Evolutionary conservation across 2,329 filamentous ascomycete species (phyloP), one percentile per base, ranked within the genome.

Genomic region (Alternaria angustiovoidea): DNA sequence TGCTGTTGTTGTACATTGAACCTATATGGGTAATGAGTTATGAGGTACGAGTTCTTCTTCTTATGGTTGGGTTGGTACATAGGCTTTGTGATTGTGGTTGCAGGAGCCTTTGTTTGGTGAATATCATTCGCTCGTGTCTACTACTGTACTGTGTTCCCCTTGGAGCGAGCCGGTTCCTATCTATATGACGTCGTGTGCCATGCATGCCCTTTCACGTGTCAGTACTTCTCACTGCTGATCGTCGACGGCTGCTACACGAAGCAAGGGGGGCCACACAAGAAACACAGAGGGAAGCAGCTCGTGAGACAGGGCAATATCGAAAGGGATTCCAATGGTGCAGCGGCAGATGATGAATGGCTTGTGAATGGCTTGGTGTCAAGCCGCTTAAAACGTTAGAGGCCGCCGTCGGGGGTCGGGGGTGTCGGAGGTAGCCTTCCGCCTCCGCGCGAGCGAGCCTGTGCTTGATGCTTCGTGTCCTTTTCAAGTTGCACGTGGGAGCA

Each of bases 361-460:
- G 32, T 14, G 34, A 38, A 38, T 52, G 52, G 42, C 52, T 39
- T 54, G 30, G 48, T 51, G 49, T 57, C 41, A 41, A 48, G 53
- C 51, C 36, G 39, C 26, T 42, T 52, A 38, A 38, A 42, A 34
- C n/a, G 42, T 41, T 47, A 41, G 12, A 49, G 20, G 47, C 47
- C 18, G 42, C 36, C 44, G 32, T 52, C 49, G 43, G 38, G 51
- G 56, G 53, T 42, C 49, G 57, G 58, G 47, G 44, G 51, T 56
- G 51, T 54, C 59, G 64, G 63, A 63, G 59, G 51, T 58, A 59
- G 55, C 51, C 56, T 42, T 58, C 57, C 46, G 62, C 54, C 30
- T 58, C 57, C 49, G 60, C 59, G 41, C 38, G 54, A 32, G 49
- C 34, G 54, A 41, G 49, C 34, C 63, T 57, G 59, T 62, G 63